phyloP scores from a whole-genome alignment of 176 grass and related monocot species.

The Guadua angustifolia region DNA sequence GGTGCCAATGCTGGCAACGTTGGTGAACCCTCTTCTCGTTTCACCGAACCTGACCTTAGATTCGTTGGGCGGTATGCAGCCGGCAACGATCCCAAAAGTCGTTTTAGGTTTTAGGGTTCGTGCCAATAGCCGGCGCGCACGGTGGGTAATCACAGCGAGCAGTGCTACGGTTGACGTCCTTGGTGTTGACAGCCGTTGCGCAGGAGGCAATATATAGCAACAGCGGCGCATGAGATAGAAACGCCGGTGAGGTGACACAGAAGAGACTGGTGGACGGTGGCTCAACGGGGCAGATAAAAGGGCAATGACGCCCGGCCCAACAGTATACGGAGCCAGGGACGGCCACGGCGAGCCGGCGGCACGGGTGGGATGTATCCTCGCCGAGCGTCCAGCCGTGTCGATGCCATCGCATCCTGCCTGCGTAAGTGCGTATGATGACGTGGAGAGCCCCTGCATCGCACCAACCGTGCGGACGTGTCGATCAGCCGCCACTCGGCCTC shows the following conservation, averaged over 20 bases:
- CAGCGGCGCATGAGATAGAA: too few relatives aligned
- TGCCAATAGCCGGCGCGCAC: too few relatives aligned
- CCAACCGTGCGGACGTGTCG: slow-evolving; percentile 30
- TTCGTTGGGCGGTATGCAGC: too few relatives aligned
- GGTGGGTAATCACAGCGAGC: too few relatives aligned
- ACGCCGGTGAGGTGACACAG: neutral
- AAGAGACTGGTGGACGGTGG: neutral
- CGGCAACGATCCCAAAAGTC: too few relatives aligned
- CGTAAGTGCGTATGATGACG: neutral
- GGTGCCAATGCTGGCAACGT: neutral
- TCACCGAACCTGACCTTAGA: too few relatives aligned
- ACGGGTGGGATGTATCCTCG: neutral
- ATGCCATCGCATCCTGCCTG: neutral
- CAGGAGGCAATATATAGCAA: too few relatives aligned
- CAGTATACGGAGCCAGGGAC: neutral
- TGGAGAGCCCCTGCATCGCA: slow-evolving; percentile 7
- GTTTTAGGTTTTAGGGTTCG: too few relatives aligned
- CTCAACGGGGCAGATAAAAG: neutral
- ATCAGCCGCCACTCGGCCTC: neutral
- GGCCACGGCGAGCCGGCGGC: neutral
- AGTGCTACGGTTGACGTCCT: too few relatives aligned
- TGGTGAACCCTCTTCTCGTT: neutral
- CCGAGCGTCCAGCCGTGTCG: neutral
- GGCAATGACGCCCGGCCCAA: too few relatives aligned
- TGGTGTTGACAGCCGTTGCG: too few relatives aligned